These are phyloP conservation scores for Dactylis glomerata DNA, from an alignment of 176 grass and related monocot genomes.

Conservation along the genomic window DNA sequence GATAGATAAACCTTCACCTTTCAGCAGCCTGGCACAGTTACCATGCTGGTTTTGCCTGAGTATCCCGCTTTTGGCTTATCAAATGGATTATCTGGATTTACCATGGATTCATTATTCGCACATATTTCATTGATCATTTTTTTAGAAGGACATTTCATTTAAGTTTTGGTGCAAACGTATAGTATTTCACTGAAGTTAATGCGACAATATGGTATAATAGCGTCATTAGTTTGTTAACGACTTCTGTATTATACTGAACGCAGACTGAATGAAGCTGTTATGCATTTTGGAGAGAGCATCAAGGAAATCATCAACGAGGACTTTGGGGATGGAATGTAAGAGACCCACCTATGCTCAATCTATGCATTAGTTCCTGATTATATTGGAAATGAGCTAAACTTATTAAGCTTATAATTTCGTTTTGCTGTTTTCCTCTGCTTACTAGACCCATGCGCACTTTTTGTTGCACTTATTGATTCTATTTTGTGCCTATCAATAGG, in stretches of 20 bases:
- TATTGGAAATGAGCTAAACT: not conserved
- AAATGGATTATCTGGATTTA: not conserved
- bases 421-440: not conserved
- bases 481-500: not conserved
- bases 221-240: not conserved
- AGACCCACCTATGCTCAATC: not conserved
- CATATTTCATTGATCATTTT: not conserved
- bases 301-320: slow-evolving; percentile 99
- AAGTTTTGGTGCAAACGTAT: not conserved
- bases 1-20: no score
- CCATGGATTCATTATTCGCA: not conserved
- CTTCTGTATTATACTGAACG: not conserved
- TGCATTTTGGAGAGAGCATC: slow-evolving; percentile 99
- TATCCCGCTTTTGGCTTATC: not conserved
- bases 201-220: not conserved
- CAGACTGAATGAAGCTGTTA: slow-evolving; percentile 97
- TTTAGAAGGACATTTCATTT: not conserved
- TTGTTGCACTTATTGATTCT: not conserved
- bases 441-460: not conserved
- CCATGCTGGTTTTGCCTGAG: not conserved
- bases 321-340: slow-evolving; percentile 99
- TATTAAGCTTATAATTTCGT: not conserved
- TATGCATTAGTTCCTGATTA: slow-evolving; percentile 1
- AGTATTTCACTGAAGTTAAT: not conserved
- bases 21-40: not conserved